Evolutionary conservation across 768 basidiomycete genomes (phyloP), one percentile per base, ranked within the genome.

Genomic region (Kwoniella sp.): DNA sequence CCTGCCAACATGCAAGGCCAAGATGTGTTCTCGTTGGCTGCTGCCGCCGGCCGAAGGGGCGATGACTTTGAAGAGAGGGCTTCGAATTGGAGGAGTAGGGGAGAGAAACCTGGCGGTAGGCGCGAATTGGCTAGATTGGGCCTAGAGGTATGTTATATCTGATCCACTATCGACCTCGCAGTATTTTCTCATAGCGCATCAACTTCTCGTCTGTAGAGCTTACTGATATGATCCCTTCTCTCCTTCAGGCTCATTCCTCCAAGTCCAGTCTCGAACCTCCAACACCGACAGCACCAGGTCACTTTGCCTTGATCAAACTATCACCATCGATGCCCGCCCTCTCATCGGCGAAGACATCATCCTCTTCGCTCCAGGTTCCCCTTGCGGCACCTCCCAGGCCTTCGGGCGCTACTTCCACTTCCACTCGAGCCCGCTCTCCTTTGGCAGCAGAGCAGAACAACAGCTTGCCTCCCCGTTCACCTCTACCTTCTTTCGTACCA

Each of bases 11-110:
- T 73, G 67, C 20, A 60, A 8, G 66, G 66, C 3, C 63, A 69
- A 26, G 73, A 74, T 53, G 63, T 74, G 1, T 77, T 70, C 31
- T 61, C 52, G 23, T 31, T 68, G n/a, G 74, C 69, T n/a, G 67
- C 59, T 0, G 73, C 69, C 20, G 72, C 51, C 4, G 70, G 67
- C 1, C 48, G 67, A 22, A 23, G 37, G 5, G 69, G 70, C 4
- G 30, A 54, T 20, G 67, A 72, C 4, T 66, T 71, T 51, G 66
- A 73, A 4, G 50, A 55, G 0, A 26, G 69, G 25, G 63, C 73
- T 25, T 61, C 58, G 1, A 23, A 22, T 26, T 72, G 62, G 67
- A 53, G 71, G 29, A 30, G 54, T 22, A 73, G 47, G 25, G 69
- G 74, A 31, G 72, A 72, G 50, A 60, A 61, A 4, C 62, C 63